Conservation (phyloP, 2,329 filamentous ascomycete genomes). For the Triangularia setosa region DNA sequence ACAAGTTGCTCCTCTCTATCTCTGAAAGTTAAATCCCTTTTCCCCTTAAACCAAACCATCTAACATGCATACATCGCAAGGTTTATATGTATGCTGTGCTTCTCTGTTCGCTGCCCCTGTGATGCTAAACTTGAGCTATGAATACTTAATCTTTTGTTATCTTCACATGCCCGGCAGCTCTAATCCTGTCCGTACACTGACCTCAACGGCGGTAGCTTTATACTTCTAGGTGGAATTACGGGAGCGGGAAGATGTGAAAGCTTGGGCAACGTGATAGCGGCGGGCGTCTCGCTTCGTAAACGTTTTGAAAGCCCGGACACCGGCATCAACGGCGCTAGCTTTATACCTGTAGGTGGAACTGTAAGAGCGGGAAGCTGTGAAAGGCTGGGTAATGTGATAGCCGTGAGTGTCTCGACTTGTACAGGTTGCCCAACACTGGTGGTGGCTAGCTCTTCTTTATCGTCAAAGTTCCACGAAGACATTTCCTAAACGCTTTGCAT, state of each 20-base stretch:
- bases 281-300: background rate
- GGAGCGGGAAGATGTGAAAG: background rate
- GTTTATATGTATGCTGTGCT: no score
- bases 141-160: no score
- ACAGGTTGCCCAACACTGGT: background rate
- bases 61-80: no score
- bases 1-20: background rate
- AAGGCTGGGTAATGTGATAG: background rate
- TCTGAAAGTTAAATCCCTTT: background rate
- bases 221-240: background rate
- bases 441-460: background rate
- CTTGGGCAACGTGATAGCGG: background rate
- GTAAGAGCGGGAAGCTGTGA: background rate
- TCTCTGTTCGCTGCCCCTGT: no score
- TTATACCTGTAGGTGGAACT: background rate
- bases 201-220: background rate
- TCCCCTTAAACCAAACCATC: background rate
- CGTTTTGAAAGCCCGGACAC: constrained; percentile 24
- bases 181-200: background rate
- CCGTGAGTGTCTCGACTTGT: background rate
- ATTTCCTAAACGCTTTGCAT: background rate
- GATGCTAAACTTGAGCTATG: no score
- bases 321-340: constrained; percentile 34
- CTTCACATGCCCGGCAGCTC: background rate
- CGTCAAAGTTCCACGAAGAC: background rate